Conservation (phyloP, 1,284 basidiomycete species). For the Ganoderma multipileum region DNA sequence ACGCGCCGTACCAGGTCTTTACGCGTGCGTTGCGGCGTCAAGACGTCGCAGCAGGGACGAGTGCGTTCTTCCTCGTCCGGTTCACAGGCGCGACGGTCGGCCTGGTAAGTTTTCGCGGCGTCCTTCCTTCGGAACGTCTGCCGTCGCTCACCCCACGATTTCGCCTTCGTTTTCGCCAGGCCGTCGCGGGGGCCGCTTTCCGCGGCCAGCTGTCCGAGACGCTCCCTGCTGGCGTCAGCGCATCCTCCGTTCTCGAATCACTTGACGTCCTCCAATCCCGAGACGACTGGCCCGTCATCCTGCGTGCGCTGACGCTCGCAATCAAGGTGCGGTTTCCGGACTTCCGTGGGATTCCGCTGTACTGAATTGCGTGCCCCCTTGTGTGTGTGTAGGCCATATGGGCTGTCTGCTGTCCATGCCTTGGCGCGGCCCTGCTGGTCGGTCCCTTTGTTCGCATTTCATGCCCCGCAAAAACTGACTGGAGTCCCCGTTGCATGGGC, state of each 20-base stretch:
- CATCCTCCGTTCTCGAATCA: slow-evolving; percentile 60
- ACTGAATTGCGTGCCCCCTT: slow-evolving; percentile 17
- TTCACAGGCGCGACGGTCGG: slow-evolving; percentile 85
- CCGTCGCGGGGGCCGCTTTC: slow-evolving; percentile 78
- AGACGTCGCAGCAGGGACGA: slow-evolving; percentile 78
- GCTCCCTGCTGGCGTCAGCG: slow-evolving; percentile 56
- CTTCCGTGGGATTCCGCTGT: slow-evolving; percentile 16
- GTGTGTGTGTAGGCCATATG: slow-evolving; percentile 40
- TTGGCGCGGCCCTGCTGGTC: slow-evolving; percentile 45
- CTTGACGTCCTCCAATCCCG: slow-evolving; percentile 54
- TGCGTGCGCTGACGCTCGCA: slow-evolving; percentile 39
- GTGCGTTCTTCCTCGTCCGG: slow-evolving; percentile 83
- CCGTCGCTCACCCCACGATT: slow-evolving; percentile 15
- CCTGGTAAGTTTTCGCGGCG: slow-evolving; percentile 56
- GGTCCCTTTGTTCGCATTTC: slow-evolving; percentile 29
- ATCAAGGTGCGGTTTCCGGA: slow-evolving; percentile 39
- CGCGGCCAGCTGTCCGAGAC: slow-evolving; percentile 56
- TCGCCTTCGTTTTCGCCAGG: slow-evolving; percentile 46
- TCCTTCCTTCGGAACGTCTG: slow-evolving; percentile 24
- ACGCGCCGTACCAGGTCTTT: slow-evolving; percentile 82
- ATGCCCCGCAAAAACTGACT: neutral
- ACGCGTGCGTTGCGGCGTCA: slow-evolving; percentile 63
- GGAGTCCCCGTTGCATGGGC: slow-evolving; percentile 22
- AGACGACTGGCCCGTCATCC: slow-evolving; percentile 38
- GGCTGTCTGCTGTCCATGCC: slow-evolving; percentile 44